Conservation (phyloP, 345 rosid species). For the Draba incana region DNA sequence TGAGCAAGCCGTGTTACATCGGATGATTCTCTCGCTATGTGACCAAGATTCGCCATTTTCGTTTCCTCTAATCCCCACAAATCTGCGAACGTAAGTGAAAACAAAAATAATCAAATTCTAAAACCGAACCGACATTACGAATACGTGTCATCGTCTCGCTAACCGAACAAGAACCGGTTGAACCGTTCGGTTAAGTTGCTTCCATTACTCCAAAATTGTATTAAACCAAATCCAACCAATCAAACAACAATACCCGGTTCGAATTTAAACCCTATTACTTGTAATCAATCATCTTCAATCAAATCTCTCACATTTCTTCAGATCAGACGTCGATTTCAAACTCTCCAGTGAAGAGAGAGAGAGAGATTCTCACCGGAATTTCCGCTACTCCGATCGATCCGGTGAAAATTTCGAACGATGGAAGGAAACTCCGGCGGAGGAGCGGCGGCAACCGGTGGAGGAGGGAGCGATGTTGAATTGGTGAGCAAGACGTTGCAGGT, state of each 20-base stretch:
- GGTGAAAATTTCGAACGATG: too few relatives aligned
- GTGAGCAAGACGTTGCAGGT: conserved; percentile 96
- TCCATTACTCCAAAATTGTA: neutral
- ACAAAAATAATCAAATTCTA: neutral
- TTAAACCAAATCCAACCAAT: too few relatives aligned
- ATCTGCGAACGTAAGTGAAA: neutral
- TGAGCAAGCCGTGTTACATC: conserved; percentile 69
- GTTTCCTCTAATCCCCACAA: conserved; percentile 1
- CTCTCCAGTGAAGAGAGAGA: conserved; percentile 19
- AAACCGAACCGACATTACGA: too few relatives aligned
- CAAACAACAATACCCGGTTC: conserved; percentile 3
- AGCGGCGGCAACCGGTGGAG: conserved; percentile 43
- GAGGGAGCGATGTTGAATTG: conserved; percentile 78
- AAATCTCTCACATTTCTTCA: conserved; percentile 15
- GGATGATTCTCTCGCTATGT: conserved; percentile 85
- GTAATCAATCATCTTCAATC: conserved; percentile 9
- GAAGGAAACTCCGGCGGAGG: neutral
- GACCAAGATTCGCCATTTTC: conserved; percentile 65
- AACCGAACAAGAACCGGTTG: neutral
- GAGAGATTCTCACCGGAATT: conserved; percentile 2
- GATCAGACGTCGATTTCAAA: conserved; percentile 44
- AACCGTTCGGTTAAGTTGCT: conserved; percentile 1
- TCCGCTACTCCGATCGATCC: neutral
- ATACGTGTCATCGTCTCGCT: neutral
- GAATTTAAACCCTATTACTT: conserved; percentile 25